These are phyloP conservation scores for Eutrema yunnanense DNA, from an alignment of 345 rosid genomes.

Conservation along the genomic window DNA sequence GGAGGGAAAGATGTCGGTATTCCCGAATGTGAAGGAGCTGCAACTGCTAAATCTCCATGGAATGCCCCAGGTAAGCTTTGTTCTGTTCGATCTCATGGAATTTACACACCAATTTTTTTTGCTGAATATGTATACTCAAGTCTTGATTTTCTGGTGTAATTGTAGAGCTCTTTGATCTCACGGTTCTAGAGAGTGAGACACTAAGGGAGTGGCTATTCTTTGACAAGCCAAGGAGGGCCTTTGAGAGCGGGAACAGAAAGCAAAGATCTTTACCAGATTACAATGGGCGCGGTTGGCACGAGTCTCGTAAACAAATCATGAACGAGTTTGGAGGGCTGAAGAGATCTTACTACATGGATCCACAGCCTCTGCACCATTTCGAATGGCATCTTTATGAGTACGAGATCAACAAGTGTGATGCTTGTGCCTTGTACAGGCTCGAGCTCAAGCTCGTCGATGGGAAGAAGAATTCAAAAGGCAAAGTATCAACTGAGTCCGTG, in stretches of 20 bases:
- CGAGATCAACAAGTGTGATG: constrained; percentile 89
- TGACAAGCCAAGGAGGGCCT: constrained; percentile 95
- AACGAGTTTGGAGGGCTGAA: constrained; percentile 84
- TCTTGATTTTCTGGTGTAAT: constrained; percentile 18
- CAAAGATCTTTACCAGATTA: constrained; percentile 98
- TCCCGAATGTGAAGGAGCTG: constrained; percentile 99
- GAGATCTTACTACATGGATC: constrained; percentile 99
- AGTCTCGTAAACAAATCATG: constrained; percentile 97
- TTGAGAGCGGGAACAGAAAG: constrained; percentile 96
- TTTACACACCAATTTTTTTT: neutral
- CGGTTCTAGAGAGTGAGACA: constrained; percentile 77
- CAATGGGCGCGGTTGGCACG: constrained; percentile 98
- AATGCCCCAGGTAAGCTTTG: constrained; percentile 81
- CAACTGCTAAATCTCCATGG: constrained; percentile 98
- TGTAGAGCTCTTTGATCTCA: constrained; percentile 94
- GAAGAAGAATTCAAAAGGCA: constrained; percentile 78
- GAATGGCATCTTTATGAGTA: constrained; percentile 99
- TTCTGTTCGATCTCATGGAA: neutral
- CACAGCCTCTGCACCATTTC: constrained; percentile 81
- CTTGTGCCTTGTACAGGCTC: constrained; percentile 88
- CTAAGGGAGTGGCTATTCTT: constrained; percentile 99
- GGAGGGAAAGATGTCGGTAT: constrained; percentile 87
- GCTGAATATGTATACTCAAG: neutral
- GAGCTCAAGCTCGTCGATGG: constrained; percentile 95
- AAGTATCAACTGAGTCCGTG: constrained; percentile 61